Base-by-base conservation (phyloP, 768 basidiomycete species). In the Lactarius hengduanensis region DNA sequence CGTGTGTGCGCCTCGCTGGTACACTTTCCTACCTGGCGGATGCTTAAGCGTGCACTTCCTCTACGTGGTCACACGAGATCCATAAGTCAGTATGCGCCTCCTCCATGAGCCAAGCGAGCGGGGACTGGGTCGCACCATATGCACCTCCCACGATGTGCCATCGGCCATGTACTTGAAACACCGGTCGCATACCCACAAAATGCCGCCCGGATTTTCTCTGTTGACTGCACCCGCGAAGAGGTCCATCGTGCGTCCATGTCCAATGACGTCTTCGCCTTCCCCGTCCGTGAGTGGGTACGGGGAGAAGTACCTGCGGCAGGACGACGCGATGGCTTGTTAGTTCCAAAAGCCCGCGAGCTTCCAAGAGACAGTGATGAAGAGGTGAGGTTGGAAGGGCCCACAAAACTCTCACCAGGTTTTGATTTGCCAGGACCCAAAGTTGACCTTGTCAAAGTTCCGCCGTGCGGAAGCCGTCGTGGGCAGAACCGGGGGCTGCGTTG, bases 131-230 rank as follows among this genome's bases (percentile, higher is more conserved):
- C 84, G 72, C 71, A 89, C 83, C 53, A 84, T 81, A 71, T 91
- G 89, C 67, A 88, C 80, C 67, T 86, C 89, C 86, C 90, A 96
- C 26, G 81, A 79, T 1, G 78, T 76, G 18, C 86, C 84, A 56
- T 93, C 89, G 2, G 86, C 80, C 89, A 95, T 93, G 74, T 99
- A 99, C 78, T 97, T 98, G 87, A 98, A 97, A 78, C 96, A 99
- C 67, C 86, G 84, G 71, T 95, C 90, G 74, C 94, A 96, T 6
- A 96, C 92, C 85, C 88, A 95, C 22, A 96, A 76, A 38, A 79
- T 77, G 20, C 85, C 77, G 58, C 81, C 80, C 68, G 73, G 75
- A 57, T 80, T 77, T 20, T 80, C 78, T 26, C 86, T 80, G 38
- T 80, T 79, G 61, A 89, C 74, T 7, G 87, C 86, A 38, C 89